Evolutionary conservation across 202 grass and related monocot genomes (phyloP).

Genomic region (Hordeum pubiflorum): DNA sequence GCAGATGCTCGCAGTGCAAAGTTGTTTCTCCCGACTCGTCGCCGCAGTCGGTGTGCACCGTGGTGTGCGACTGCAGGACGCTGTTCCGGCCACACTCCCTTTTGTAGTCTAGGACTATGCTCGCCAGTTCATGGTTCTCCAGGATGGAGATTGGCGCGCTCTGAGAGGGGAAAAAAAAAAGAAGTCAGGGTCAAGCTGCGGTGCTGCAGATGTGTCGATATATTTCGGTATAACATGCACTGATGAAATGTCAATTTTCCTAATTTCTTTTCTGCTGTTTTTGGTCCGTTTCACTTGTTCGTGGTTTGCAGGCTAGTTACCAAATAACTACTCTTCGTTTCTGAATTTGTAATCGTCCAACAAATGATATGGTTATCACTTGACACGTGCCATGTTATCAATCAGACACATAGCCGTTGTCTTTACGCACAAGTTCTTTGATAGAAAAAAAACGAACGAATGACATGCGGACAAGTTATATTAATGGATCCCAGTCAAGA

Average conservation of each 20-base stretch:
- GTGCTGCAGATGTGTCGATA: not conserved
- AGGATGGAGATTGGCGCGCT: constrained; percentile 87
- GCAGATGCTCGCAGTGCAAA: constrained; percentile 78
- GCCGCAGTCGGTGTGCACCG: constrained; percentile 46
- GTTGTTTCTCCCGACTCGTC: constrained; percentile 25
- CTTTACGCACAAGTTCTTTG: not conserved
- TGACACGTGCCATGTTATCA: not conserved
- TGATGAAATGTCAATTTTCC: not conserved
- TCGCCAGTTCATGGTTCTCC: constrained; percentile 84
- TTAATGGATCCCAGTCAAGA: constrained; percentile 8
- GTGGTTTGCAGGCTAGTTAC: not conserved
- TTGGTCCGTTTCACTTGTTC: not conserved
- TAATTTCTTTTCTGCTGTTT: not conserved
- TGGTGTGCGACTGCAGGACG: constrained; percentile 72
- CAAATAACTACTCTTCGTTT: not conserved
- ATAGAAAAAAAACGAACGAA: not conserved
- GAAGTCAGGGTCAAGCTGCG: not conserved
- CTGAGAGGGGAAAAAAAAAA: not conserved
- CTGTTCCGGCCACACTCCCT: constrained; percentile 76
- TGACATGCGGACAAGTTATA: constrained; percentile 12
- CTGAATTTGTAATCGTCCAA: not conserved
- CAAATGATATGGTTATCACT: not conserved
- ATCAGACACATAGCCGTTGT: constrained; percentile 5
- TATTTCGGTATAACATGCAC: not conserved
- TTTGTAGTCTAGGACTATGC: constrained; percentile 80